A percentile compares a stretch with the other conserved stretches of the same genome.
phyloP scores from a whole-genome alignment of 805 yeast genomes.

The Metschnikowia proteae region DNA sequence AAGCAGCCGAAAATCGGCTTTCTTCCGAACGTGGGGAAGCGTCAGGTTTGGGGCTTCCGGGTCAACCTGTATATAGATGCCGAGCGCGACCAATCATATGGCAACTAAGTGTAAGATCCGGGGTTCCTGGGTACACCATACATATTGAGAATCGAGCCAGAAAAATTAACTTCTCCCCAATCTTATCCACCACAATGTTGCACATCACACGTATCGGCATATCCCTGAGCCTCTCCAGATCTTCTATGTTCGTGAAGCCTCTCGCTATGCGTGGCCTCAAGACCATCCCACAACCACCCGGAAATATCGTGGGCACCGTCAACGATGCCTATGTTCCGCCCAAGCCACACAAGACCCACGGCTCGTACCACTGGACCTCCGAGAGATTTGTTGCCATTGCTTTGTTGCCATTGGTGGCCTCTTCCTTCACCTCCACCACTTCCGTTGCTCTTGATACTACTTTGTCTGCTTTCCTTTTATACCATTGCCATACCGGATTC shows the following conservation, averaged over 20 bases:
- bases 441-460: constrained; percentile 54
- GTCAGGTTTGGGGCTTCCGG: not conserved
- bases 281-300: constrained; percentile 67
- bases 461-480: constrained; percentile 51
- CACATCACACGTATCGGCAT: constrained; percentile 29
- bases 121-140: constrained; percentile 10
- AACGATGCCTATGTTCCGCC: constrained; percentile 71
- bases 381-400: constrained; percentile 60
- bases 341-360: constrained; percentile 51
- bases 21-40: not conserved
- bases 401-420: constrained; percentile 57
- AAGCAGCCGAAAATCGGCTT: not conserved
- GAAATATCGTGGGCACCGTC: constrained; percentile 64
- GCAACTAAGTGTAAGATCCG: constrained; percentile 19
- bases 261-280: constrained; percentile 31
- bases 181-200: constrained; percentile 16
- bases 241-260: constrained; percentile 21
- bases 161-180: constrained; percentile 4
- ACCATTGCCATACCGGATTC: constrained; percentile 70
- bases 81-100: constrained; percentile 16
- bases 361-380: constrained; percentile 71
- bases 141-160: constrained; percentile 4
- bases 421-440: constrained; percentile 57
- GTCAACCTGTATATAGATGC: not conserved
- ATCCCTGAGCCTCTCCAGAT: constrained; percentile 19